phyloP scores from a whole-genome alignment of 345 rosid genomes.

The Geranium rotundifolium region DNA sequence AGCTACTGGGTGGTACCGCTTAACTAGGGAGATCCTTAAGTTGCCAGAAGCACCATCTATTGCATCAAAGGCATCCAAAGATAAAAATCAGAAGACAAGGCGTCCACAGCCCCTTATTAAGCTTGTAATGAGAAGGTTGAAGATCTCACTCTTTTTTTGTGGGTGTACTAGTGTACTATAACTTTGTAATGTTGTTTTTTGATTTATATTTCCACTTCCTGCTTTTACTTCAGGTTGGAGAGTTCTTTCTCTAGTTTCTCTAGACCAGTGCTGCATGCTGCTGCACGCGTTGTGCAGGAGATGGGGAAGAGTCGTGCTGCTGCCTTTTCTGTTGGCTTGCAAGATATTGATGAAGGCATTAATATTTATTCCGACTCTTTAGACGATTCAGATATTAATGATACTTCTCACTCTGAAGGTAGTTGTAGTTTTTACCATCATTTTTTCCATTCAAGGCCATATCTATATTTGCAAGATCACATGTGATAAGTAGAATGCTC shows the following conservation, averaged over 20 bases:
- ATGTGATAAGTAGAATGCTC: background rate
- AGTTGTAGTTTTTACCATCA: constrained; percentile 6
- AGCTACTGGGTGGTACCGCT: constrained; percentile 95
- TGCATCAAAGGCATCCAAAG: constrained; percentile 30
- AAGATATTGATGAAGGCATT: constrained; percentile 83
- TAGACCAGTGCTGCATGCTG: constrained; percentile 98
- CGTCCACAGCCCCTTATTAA: constrained; percentile 96
- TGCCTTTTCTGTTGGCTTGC: constrained; percentile 84
- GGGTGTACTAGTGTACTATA: background rate
- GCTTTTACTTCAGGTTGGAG: constrained; percentile 53
- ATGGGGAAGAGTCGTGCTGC: constrained; percentile 98
- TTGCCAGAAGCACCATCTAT: constrained; percentile 86
- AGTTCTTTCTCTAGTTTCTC: constrained; percentile 99
- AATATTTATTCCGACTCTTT: constrained; percentile 42
- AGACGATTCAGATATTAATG: constrained; percentile 68
- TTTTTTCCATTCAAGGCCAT: background rate
- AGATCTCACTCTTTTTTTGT: constrained; percentile 8
- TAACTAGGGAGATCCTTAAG: constrained; percentile 95
- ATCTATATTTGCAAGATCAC: background rate
- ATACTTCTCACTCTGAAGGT: constrained; percentile 82
- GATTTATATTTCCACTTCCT: background rate
- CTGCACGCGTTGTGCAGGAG: constrained; percentile 97
- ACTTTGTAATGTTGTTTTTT: background rate
- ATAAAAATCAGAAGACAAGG: constrained; percentile 74
- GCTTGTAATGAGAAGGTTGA: constrained; percentile 96